Conservation (phyloP, 805 yeast genomes). For the Nakazawaea ambrosiae region DNA sequence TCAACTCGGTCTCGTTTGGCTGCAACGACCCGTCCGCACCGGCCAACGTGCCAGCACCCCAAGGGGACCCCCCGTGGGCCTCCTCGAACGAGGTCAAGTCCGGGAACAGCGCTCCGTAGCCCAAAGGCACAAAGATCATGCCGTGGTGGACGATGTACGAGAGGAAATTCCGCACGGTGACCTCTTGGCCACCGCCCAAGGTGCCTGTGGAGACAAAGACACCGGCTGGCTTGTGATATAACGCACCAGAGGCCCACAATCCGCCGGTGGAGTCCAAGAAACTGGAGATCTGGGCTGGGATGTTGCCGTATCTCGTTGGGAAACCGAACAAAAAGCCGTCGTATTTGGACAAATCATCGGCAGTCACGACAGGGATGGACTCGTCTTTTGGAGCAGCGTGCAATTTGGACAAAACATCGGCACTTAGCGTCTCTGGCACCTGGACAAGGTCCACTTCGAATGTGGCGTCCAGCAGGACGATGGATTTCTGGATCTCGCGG, state of each 20-base stretch:
- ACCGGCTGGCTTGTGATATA: slow-evolving; percentile 70
- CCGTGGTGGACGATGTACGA: slow-evolving; percentile 71
- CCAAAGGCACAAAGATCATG: slow-evolving; percentile 68
- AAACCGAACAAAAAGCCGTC: slow-evolving; percentile 78
- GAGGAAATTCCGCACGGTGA: slow-evolving; percentile 52
- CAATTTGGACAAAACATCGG: slow-evolving; percentile 50
- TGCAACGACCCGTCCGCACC: slow-evolving; percentile 70
- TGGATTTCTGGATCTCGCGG: slow-evolving; percentile 58
- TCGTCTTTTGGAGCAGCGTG: slow-evolving; percentile 59
- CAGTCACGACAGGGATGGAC: slow-evolving; percentile 47
- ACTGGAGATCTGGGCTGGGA: slow-evolving; percentile 68
- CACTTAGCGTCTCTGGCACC: slow-evolving; percentile 70
- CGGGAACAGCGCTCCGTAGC: slow-evolving; percentile 53
- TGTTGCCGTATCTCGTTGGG: slow-evolving; percentile 73
- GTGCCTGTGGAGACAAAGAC: slow-evolving; percentile 65
- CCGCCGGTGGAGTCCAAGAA: slow-evolving; percentile 77
- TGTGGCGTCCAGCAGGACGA: slow-evolving; percentile 51
- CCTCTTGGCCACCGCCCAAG: slow-evolving; percentile 67
- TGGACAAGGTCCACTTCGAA: slow-evolving; percentile 66
- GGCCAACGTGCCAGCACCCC: slow-evolving; percentile 84
- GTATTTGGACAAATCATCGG: slow-evolving; percentile 49
- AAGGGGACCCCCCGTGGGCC: slow-evolving; percentile 76
- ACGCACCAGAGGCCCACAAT: slow-evolving; percentile 65
- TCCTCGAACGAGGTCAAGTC: slow-evolving; percentile 51
- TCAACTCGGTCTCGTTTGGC: slow-evolving; percentile 56